Evolutionary conservation across 106 monocot genomes (phyloP), one percentile per base, ranked within the genome.

Genomic region (Vanilla planifolia): DNA sequence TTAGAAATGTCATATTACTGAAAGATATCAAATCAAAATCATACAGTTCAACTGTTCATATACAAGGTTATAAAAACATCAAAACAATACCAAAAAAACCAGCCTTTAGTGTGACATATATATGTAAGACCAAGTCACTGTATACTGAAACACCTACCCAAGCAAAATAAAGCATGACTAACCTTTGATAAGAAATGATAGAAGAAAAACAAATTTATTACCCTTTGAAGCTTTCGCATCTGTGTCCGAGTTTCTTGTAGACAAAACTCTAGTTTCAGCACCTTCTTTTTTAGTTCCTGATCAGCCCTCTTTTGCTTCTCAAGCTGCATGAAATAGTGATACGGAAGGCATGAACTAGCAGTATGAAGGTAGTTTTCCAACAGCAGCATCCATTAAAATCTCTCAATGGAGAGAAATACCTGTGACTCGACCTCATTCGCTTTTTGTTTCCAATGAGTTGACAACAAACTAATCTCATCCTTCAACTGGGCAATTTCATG

Each of bases 201-300:
- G 17, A 70, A 2, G 42, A 58, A 13, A 43, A 16, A 26, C 6
- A 53, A 30, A 32, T 30, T 7, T n/a, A 57, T 42, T 81, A 96
- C 95, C 81, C 87, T 86, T 48, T 87, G 90, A 79, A 96, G 78
- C 59, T 87, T 96, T 50, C 90, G 60, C 33, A 79, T 81, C 14
- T 96, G 95, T 3, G 76, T 44, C 17, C 86, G 75, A 34, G 81
- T 69, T 72, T 96, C 95, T 48, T 96, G 95, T 15, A 96, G 86
- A 69, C 95, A 84, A 51, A 87, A 87, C 63, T 96, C 95, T 33
- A 96, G 76, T 63, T 96, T 96, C 29, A 90, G 7, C 28, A 96
- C 75, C 44, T 80, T 86, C 78, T 96, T 96, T 41, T 91, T 96
- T 58, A 96, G 59, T 62, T 96, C 86, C 58, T 96, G 95, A 44